Evolutionary conservation across 306 rosid species (phyloP), one percentile per base, ranked within the genome.

Genomic region (Vigna hirtella): DNA sequence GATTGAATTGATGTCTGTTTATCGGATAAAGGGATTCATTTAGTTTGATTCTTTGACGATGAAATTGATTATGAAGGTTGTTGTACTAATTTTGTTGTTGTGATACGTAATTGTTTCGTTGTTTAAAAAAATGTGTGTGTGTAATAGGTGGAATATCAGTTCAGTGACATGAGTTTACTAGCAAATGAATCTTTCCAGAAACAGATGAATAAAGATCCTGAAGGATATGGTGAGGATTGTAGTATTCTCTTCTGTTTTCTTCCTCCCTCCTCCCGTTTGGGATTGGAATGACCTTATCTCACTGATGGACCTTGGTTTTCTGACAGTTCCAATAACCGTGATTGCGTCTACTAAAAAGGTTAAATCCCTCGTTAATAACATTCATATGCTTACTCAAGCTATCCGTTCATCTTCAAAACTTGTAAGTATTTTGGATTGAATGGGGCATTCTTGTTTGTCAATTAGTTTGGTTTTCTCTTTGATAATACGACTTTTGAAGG

Each of bases 191-290:
- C 96, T 76, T 88, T 95, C 66, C 85, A 74, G 79, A 95, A 87
- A 78, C 97, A 95, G 84, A 79, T 85, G 7, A 85, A 88, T 77
- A 95, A 87, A 85, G 99, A 95, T 82, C 98, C 98, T 50, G 98
- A 95, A 85, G 98, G 98, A 51, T 93, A 83, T 72, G 98, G 99
- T 95, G 85, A 85, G 87, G 73, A 57, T 68, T 70, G 43, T 47
- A 56, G 16, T 64, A 72, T 13, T 34, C 32, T 61, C 17, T 65
- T 80, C 40, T 47, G 66, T 26, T 65, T 63, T 72, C 13, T 9
- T 22, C 66, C 40, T 50, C 40, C 40, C 49, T 75, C 40, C 57
- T 75, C 2, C 9, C 12, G 42, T 78, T 12, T 4, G 47, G 52
- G 6, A 49, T 20, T 42, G 45, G 20, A 59, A 71, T 57, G 75